Evolutionary conservation across 495 filamentous ascomycete genomes (phyloP), one percentile per base, ranked within the genome.

Genomic region (Penicillium psychrofluorescens): DNA sequence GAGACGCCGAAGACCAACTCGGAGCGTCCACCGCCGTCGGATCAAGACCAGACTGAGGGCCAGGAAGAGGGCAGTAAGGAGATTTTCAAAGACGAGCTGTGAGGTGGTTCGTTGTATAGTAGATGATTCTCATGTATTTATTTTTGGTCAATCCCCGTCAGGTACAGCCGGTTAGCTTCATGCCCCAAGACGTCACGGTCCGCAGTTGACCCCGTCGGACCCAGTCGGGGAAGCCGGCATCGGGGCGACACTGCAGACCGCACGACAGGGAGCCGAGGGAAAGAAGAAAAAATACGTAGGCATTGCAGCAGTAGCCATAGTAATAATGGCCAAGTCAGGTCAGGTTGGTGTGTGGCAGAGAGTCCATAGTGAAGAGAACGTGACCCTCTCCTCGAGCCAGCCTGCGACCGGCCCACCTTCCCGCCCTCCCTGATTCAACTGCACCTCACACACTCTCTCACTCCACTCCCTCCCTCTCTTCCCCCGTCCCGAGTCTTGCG

Each of bases 71-170:
- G 71, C 4, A 74, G 70, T 45, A 63, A 77, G 53, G 76, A 79
- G 59, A 61, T 66, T 6, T 78, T 72, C 42, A 76, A 75, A 47
- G 74, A 81, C 48, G 78, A 81, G 49, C 53, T 79, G 59, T 81
- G 56, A 61, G 45, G 45, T 14, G n/a, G 29, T 8, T 28, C 27
- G 16, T 30, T 54, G 40, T 51, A 45, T 35, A 46, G 35, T 49
- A 51, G 16, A 44, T 15, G 22, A 22, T 22, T 22, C 22, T 22
- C 22, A 22, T 22, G 22, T 22, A 22, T 22, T 22, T 22, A 22
- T 22, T 3, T 22, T 22, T 22, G 22, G 4, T 22, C 22, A 8
- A 10, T 14, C 11, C 27, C 28, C 37, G 29, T 30, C 46, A 52
- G 53, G 53, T 49, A 53, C 49, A 35, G 40, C 43, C 41, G 48